Base-by-base conservation (phyloP, 2,329 filamentous ascomycete genomes). In the Aureobasidium subglaciale region DNA sequence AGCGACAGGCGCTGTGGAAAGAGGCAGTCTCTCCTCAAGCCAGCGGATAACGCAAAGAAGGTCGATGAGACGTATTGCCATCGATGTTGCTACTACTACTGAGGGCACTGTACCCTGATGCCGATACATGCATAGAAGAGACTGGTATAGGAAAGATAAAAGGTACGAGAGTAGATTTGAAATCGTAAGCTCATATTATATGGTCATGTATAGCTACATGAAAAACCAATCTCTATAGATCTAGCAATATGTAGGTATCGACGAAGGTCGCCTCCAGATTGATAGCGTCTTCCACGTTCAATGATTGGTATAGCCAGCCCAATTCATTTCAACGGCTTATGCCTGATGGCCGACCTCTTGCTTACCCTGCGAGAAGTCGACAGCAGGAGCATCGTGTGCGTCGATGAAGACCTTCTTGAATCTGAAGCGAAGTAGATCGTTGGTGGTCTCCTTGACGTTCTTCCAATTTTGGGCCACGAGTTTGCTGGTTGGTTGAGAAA, bases 401-500 rank as follows among this genome's bases (percentile, higher is more conserved):
- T 64, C 63, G 34, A 71, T 66, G 56, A 78, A 78, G 1, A 78
- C 75, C 70, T 77, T 78, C 60, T 68, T 70, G 55, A 75, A 71
- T 32, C 75, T 68, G 55, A 74, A 70, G 20, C 66, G 66, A 20
- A 69, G 60, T 49, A 80, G 56, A 61, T 79, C 76, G 25, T 66
- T 67, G 5, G 75, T 72, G 4, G 76, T 73, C 61, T 73, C 64
- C 57, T 67, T 70, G 3, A 72, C 71, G 61, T 72, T 76, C n/a
- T 68, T 68, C 34, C 75, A 58, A 63, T 86, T 87, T 71, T 84
- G 75, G 56, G 71, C 73, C 0, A 87, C 83, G 41, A 87, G 75
- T 41, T 84, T 78, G 38, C 73, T 71, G 0, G 85, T 88, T 0
- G 85, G 84, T 59, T 79, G 75, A 48, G 78, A 75, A 66, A 88